Evolutionary conservation across 345 rosid genomes (phyloP), one percentile per base, ranked within the genome.

Genomic region (Bruguiera sexangula): DNA sequence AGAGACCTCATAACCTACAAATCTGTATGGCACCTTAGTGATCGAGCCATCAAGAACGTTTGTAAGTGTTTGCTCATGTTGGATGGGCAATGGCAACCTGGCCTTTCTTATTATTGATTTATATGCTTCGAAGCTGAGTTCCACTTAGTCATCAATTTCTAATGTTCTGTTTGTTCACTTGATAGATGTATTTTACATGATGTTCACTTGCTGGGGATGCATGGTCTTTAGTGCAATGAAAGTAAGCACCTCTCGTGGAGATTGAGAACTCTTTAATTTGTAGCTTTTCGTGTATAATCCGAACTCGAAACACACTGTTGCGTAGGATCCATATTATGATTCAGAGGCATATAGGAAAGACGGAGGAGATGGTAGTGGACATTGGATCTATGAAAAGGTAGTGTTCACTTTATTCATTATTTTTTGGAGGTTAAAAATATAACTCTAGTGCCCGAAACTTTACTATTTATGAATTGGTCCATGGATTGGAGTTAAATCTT

Each of bases 131-230:
- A 43, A 11, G 50, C 50, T 43, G 50, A 11, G 50, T 43, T 43
- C 15, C 50, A 13, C 19, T 13, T 13, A 3, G 19, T 3, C 19
- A 3, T 43, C 50, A 3, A 62, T 57, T 70, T 29, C 36, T 46
- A 21, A 6, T 53, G 26, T 62, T 53, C 22, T 43, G 8, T 32
- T 64, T 21, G 46, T 63, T 9, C 22, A 13, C 31, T 13, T 31
- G 67, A 73, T 73, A 94, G 98, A 94, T 87, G 67, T 83, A 74
- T 88, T 89, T 78, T 89, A 93, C 84, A 80, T 86, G 76, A 85
- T 94, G 92, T 94, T 88, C 88, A 89, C 91, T 69, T 85, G 90
- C 62, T 94, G 96, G 96, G 97, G 98, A 67, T 94, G 97, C 64
- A 52, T 91, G 67, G 85, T 84, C 86, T 91, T 94, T 61, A 87